Evolutionary conservation across 1,284 basidiomycete genomes (phyloP), one percentile per base, ranked within the genome.

Genomic region (Cutaneotrichosporon dermatis): DNA sequence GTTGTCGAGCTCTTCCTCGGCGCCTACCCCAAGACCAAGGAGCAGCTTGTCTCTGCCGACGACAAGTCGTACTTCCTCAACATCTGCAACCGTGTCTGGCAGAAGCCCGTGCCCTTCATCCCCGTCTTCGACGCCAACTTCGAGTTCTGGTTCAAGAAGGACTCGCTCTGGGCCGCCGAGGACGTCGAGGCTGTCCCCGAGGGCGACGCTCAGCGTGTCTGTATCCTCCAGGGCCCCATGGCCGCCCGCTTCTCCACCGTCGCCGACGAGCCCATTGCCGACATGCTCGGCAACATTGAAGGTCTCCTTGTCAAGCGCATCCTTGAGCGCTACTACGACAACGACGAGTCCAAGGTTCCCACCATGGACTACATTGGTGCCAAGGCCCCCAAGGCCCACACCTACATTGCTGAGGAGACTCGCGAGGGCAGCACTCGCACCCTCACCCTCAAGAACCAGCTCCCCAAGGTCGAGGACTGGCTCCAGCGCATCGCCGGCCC

Each of bases 101-200:
- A 99, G 83, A 99, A 99, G 82, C 96, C 96, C 0, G 94, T 89
- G 7, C 96, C 95, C 1, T 99, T 98, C 83, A 97, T 99, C 69
- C 94, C 95, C n/a, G 87, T 98, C 54, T 84, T 99, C 51, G 94
- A 98, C 77, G 85, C 86, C 33, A 86, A 80, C 67, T 97, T 99
- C 75, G 92, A 95, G 77, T 92, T 97, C 57, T 97, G 94, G 92
- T 97, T 97, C 82, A 97, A 97, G 84, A 96, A 96, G 90, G 94
- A 97, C 78, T 97, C 94, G 13, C 85, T 98, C 6, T 98, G 95
- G 95, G 90, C 92, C 49, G 89, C 93, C 6, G 96, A 99, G 79
- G 95, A 99, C 75, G 92, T 99, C 68, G 95, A 99, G 66, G 95
- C 93, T 13, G 92, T 99, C 44, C 94, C 98, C 70, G 96, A 97